Percentiles rank a stretch among this genome's conserved stretches.
These are phyloP conservation scores for Nosema granulosis DNA, from an alignment of 371 early-diverging fungal species.

Conservation along the genomic window DNA sequence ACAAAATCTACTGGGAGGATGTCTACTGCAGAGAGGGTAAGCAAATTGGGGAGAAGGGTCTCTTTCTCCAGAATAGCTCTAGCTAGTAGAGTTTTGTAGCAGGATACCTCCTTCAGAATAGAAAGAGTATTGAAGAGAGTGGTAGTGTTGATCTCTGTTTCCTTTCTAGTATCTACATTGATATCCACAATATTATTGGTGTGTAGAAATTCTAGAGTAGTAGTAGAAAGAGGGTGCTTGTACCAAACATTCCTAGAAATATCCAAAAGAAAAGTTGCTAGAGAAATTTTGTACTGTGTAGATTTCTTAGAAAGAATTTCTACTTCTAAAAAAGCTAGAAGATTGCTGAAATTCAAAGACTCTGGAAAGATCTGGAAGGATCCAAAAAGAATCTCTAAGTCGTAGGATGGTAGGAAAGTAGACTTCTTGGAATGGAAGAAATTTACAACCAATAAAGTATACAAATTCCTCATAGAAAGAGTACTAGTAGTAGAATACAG, in stretches of 20 bases:
- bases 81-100: not conserved
- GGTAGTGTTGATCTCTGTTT: not conserved
- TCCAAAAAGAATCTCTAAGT: conserved; percentile 16
- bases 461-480: conserved; percentile 11
- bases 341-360: conserved; percentile 3
- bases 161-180: not conserved
- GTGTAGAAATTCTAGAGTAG: not conserved
- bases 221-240: not conserved
- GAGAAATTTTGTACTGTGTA: conserved; percentile 5
- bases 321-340: not conserved
- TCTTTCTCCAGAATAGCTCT: not conserved
- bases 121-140: not conserved
- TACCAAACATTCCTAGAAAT: not conserved
- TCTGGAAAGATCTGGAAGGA: not conserved
- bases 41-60: not conserved
- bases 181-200: not conserved
- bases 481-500: not conserved
- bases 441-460: conserved; percentile 10
- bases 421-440: conserved; percentile 4
- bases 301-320: not conserved
- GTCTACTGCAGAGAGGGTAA: not conserved
- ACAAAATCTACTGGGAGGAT: not conserved
- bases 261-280: not conserved
- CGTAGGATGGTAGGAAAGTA: not conserved
- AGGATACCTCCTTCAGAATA: not conserved